Conservation (phyloP, 257 asterid species). For the Solanum tarapatanum region DNA sequence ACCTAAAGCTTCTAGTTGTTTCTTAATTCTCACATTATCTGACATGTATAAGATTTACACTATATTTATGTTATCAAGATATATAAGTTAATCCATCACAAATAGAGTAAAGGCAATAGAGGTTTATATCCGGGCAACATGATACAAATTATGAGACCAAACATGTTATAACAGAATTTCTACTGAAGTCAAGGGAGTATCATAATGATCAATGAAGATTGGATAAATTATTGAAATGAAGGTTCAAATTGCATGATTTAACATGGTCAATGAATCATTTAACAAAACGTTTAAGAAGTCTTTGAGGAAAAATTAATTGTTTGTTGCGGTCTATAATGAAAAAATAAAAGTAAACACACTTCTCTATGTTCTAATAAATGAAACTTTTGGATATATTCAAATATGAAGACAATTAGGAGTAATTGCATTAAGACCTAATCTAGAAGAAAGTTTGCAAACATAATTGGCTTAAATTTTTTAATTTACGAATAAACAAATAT, state of each 20-base stretch:
- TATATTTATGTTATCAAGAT: neutral
- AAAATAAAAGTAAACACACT: neutral
- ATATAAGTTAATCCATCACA: neutral
- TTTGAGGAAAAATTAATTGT: no score
- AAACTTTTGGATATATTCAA: neutral
- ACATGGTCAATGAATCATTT: no score
- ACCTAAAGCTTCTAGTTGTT: neutral
- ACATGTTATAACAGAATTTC: no score
- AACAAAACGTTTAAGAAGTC: no score
- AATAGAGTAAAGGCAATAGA: neutral
- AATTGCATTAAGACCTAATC: neutral
- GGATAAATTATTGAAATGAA: neutral
- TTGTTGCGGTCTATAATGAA: neutral
- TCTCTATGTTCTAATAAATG: neutral
- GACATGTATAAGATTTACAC: neutral
- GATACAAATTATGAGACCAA: neutral
- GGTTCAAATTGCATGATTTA: no score
- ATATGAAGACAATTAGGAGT: neutral
- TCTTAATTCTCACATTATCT: neutral
- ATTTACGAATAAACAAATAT: no score
- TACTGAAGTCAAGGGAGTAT: neutral
- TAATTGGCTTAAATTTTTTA: neutral
- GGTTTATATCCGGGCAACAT: neutral
- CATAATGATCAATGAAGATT: no score
- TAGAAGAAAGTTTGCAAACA: neutral